Conservation (phyloP, 805 yeast genomes). For the Lipomyces starkeyi region DNA sequence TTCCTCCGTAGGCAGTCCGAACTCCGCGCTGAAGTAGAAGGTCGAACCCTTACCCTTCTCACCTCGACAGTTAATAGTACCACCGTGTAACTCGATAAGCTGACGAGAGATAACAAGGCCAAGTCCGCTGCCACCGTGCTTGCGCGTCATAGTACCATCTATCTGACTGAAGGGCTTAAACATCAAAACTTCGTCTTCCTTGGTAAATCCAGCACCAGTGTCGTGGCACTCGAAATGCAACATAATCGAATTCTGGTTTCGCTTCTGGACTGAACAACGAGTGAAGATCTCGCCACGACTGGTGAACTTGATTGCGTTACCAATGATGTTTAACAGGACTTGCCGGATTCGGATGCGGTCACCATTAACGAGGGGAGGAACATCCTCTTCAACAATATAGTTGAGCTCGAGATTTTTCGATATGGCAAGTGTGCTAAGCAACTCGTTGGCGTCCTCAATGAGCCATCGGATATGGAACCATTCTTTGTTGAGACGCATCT, state of each 20-base stretch:
- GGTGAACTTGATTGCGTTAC: conserved; percentile 48
- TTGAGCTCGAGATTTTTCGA: conserved; percentile 46
- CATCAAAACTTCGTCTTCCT: conserved; percentile 44
- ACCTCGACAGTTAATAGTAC: conserved; percentile 43
- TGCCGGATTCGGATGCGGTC: conserved; percentile 47
- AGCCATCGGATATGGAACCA: conserved; percentile 46
- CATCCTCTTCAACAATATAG: conserved; percentile 43
- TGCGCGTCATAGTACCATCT: conserved; percentile 39
- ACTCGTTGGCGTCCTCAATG: conserved; percentile 46
- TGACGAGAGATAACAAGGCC: conserved; percentile 48
- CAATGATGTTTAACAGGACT: conserved; percentile 46
- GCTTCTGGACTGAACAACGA: conserved; percentile 38
- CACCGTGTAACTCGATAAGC: conserved; percentile 46
- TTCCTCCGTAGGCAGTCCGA: conserved; percentile 41
- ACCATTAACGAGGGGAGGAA: conserved; percentile 46
- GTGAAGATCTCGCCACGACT: conserved; percentile 45
- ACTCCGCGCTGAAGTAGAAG: conserved; percentile 43
- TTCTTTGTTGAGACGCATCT: conserved; percentile 43
- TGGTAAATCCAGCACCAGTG: conserved; percentile 47
- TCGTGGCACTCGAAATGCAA: conserved; percentile 45
- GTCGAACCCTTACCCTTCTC: conserved; percentile 44
- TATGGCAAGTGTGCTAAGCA: conserved; percentile 45
- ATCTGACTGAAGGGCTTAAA: conserved; percentile 48
- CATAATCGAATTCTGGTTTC: conserved; percentile 31
- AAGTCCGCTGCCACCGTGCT: conserved; percentile 46